Conservation (phyloP, 2,329 filamentous ascomycete genomes). For the Aspergillus niger region DNA sequence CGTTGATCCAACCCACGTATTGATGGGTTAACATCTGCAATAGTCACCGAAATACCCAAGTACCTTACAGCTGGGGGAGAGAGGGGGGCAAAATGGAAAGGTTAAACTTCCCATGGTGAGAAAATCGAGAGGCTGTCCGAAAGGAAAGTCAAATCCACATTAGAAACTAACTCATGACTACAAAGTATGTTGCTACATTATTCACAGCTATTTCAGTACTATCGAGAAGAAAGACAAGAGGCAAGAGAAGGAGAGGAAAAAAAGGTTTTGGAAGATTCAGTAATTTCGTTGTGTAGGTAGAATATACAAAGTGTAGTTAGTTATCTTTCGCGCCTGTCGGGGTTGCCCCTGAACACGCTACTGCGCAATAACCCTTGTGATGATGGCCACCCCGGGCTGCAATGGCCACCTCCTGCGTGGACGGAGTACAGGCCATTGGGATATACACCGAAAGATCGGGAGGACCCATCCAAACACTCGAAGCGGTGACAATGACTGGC, state of each 20-base stretch:
- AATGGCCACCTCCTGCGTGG: background rate
- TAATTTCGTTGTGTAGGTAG: no score
- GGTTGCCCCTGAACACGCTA: background rate
- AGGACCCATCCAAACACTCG: conserved; percentile 21
- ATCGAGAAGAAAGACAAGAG: no score
- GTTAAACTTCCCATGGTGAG: background rate
- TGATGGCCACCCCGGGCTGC: conserved; percentile 4
- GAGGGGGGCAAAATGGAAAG: background rate
- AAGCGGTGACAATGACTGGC: conserved; percentile 19
- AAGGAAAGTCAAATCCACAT: background rate
- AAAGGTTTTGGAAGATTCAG: background rate
- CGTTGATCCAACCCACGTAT: conserved; percentile 12
- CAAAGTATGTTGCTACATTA: no score
- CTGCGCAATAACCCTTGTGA: background rate
- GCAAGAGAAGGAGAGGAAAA: no score
- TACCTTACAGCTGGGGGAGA: background rate
- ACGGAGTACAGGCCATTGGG: conserved; percentile 10
- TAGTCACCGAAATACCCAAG: background rate
- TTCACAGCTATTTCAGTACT: no score
- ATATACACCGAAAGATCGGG: conserved; percentile 29
- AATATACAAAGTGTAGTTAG: background rate
- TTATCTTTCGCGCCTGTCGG: background rate
- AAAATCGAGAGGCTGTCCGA: conserved; percentile 2
- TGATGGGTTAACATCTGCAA: conserved; percentile 1
- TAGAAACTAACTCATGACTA: no score